Evolutionary conservation across 2,329 filamentous ascomycete genomes (phyloP), one percentile per base, ranked within the genome.

Genomic region (Botrytis byssoidea): DNA sequence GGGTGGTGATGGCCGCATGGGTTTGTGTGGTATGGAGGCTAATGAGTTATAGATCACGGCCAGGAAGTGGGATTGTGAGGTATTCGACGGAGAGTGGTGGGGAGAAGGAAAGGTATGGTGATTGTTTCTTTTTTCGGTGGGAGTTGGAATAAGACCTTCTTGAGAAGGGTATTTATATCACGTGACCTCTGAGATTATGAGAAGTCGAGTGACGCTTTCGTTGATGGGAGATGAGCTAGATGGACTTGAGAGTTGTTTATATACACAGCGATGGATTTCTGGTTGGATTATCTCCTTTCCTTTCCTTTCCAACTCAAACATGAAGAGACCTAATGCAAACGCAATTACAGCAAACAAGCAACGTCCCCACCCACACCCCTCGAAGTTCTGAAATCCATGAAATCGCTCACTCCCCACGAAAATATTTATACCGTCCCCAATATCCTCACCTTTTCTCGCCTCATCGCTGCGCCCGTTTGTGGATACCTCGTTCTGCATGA

Each of bases 361-460:
- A 64, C 55, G 16, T 25, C 59, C 5, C 29, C 64, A 40, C 51
- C 48, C 25, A 46, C 61, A 37, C 48, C 71, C 22, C 48, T 69
- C 68, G 75, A 77, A 12, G 64, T 80, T 5, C 71, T 80, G 12
- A 79, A 79, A 37, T 79, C 77, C 25, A 68, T 82, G 14, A 77
- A 76, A 44, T 74, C 79, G 48, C 72, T 81, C 20, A 81, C 80
- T 9, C 80, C 85, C 14, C 93, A 91, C 81, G 96, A 99, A 83
- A 94, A 99, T 81, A 97, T 99, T 80, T 98, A 97, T 85, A 99
- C 94, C 51, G 81, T 99, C n/a, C 96, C 96, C 59, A 99, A 99
- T 81, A 86, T 97, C 75, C 88, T 99, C 71, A 99, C 96, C 1
- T 91, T 95, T 77, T 93, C 94, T 3, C 92, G 96, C 4, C 89